A percentile compares a stretch with the other conserved stretches of the same genome.
Evolutionary conservation across 352 stramenopile species (phyloP).

Genomic region (Thraustochytrium striatum): DNA sequence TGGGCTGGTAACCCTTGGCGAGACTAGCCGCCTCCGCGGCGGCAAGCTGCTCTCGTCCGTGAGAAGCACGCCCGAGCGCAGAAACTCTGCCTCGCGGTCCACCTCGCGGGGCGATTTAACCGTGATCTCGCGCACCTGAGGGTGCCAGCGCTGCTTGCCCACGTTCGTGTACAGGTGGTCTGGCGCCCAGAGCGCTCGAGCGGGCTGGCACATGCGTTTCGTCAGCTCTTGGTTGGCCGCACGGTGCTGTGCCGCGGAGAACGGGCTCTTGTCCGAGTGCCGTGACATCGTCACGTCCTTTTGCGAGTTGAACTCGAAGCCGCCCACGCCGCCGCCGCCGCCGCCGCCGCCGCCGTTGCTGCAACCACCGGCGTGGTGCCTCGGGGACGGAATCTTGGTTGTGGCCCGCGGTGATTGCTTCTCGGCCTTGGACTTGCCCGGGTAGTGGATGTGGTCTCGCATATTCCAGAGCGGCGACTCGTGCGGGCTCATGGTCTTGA

Average conservation of each 20-base stretch:
- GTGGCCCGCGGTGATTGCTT: neutral
- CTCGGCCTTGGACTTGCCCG: neutral
- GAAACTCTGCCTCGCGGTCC: slow-evolving; percentile 5
- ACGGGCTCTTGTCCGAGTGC: slow-evolving; percentile 12
- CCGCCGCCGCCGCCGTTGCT: too few relatives aligned
- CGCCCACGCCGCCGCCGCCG: too few relatives aligned
- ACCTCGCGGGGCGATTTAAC: neutral
- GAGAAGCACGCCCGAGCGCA: slow-evolving; percentile 5
- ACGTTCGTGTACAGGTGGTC: slow-evolving; percentile 25
- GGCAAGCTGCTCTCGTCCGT: neutral
- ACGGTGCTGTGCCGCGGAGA: slow-evolving; percentile 3
- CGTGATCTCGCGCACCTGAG: slow-evolving; percentile 19
- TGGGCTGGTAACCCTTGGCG: neutral
- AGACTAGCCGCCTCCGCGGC: neutral
- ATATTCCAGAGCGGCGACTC: slow-evolving; percentile 34
- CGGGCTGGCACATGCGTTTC: neutral
- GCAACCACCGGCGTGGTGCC: too few relatives aligned
- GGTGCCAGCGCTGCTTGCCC: slow-evolving; percentile 12
- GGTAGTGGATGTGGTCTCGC: neutral
- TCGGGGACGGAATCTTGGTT: too few relatives aligned
- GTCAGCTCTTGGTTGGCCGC: neutral
- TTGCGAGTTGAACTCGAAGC: too few relatives aligned
- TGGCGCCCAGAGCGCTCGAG: neutral
- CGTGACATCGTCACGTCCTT: neutral
- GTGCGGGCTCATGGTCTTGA: neutral